phyloP scores from a whole-genome alignment of 1,284 basidiomycete species.

The Trametes versicolor region DNA sequence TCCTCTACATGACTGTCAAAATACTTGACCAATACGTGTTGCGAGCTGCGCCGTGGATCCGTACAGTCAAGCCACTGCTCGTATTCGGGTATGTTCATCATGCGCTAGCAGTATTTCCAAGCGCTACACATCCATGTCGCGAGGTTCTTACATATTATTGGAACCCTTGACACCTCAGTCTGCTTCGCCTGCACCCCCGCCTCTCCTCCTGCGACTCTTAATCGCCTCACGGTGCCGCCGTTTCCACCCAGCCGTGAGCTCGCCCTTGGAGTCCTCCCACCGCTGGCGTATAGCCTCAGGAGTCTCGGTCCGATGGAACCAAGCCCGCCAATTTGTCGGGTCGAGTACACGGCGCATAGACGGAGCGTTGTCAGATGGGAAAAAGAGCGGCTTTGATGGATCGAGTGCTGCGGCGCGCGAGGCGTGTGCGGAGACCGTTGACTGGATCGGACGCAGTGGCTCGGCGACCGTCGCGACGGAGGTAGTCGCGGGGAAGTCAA shows the following conservation, averaged over 20 bases:
- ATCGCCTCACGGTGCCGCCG: constrained; percentile 80
- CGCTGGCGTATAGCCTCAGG: constrained; percentile 70
- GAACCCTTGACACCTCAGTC: constrained; percentile 16
- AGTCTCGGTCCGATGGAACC: constrained; percentile 62
- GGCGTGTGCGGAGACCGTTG: constrained; percentile 11
- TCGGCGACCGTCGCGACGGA: constrained; percentile 37
- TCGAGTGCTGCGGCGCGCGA: constrained; percentile 51
- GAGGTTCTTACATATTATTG: no score
- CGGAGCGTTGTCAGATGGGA: constrained; percentile 51
- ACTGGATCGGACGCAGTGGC: constrained; percentile 23
- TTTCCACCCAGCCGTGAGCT: constrained; percentile 86
- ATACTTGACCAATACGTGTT: no score
- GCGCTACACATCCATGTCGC: no score
- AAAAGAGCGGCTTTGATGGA: constrained; percentile 67
- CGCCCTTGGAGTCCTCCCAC: constrained; percentile 78
- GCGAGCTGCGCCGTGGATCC: background rate
- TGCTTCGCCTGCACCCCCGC: constrained; percentile 42
- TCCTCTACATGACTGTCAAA: no score
- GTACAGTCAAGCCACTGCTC: background rate
- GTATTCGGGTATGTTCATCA: background rate
- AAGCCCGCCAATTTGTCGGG: constrained; percentile 49
- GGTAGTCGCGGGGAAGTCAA: constrained; percentile 21
- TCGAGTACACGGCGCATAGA: constrained; percentile 53
- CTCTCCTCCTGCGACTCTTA: constrained; percentile 65
- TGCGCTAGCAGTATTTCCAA: background rate